phyloP scores from a whole-genome alignment of 768 basidiomycete genomes.

The Podaxis carcinomalis region DNA sequence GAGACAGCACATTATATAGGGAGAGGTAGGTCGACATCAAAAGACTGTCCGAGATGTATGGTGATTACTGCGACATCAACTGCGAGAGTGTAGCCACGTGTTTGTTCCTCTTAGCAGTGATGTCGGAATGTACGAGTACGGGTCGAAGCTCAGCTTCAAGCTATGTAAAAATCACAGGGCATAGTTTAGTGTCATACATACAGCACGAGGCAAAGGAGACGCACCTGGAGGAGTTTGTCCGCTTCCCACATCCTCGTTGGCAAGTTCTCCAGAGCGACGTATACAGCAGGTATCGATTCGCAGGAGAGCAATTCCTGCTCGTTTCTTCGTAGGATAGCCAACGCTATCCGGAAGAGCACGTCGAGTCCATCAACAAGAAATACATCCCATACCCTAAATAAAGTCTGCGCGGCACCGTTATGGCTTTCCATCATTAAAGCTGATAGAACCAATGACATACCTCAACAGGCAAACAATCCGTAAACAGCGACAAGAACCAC shows the following conservation, averaged over 20 bases:
- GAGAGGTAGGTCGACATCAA: neutral
- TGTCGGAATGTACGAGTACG: conserved; percentile 39
- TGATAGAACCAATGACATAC: conserved; percentile 33
- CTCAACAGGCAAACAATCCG: conserved; percentile 94
- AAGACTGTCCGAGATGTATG: neutral
- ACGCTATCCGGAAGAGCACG: conserved; percentile 84
- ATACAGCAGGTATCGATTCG: conserved; percentile 84
- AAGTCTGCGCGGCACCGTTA: conserved; percentile 48
- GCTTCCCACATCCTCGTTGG: conserved; percentile 94
- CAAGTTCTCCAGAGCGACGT: conserved; percentile 83
- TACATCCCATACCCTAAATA: conserved; percentile 95
- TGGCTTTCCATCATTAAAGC: neutral
- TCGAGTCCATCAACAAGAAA: conserved; percentile 92
- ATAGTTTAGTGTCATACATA: neutral
- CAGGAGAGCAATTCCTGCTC: conserved; percentile 81
- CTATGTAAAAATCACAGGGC: conserved; percentile 24
- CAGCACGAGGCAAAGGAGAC: conserved; percentile 16
- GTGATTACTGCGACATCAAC: conserved; percentile 1
- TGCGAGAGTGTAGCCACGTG: conserved; percentile 29
- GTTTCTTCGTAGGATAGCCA: conserved; percentile 80
- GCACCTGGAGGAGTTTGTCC: conserved; percentile 84
- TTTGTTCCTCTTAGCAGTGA: conserved; percentile 38
- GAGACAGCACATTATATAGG: neutral
- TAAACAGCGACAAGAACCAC: conserved; percentile 96
- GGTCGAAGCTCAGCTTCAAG: conserved; percentile 38